Base-by-base conservation (phyloP, 2,329 filamentous ascomycete species). In the Escovopsis sp. region DNA sequence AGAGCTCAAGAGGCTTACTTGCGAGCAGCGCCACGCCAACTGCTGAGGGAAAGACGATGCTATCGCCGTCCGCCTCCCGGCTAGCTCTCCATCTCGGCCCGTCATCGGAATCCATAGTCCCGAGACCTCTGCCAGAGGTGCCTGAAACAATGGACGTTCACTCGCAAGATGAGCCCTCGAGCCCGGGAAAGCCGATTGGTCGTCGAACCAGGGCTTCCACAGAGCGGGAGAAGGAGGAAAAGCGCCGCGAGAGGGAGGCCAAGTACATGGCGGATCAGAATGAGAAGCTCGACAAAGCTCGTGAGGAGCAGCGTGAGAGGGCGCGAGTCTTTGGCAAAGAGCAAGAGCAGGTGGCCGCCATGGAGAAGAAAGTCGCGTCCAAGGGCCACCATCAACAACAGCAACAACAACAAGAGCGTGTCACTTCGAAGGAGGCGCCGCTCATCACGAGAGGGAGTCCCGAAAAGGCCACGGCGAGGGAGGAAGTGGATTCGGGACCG, bases 1-100 rank as follows among this genome's bases (percentile, higher is more conserved):
- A 86, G 57, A 82, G 79, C 37, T 90, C 87, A 4, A 88, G 82
- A 54, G 83, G 79, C 12, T 71, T 94, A 33, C 78, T 94, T 42
- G 84, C 79, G 14, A 92, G 81, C 45, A 88, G 73, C 45, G 73
- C 72, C 3, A 71, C 67, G 13, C 58, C 72, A 27, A 77, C 72
- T 45, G 72, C 72, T 0, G 73, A 78, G 44, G 69, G 70, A 7
- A 78, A 76, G 45, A 63, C 65, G 0, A 50, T 75, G 6, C 49
- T 74, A 15, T 75, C 72, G 4, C 67, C 74, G 3, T 67, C 70
- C 3, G 57, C 58, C 5, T 52, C 57, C 12, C 62, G 63, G 12
- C 50, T 72, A 2, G 67, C 55, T 11, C 43, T 62, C 7, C 58
- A 67, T 31, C 37, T 55, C 2, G 56, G 52, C 2, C 53, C 58